Conservation (phyloP, 2,329 filamentous ascomycete genomes). For the Calycina herbarum region DNA sequence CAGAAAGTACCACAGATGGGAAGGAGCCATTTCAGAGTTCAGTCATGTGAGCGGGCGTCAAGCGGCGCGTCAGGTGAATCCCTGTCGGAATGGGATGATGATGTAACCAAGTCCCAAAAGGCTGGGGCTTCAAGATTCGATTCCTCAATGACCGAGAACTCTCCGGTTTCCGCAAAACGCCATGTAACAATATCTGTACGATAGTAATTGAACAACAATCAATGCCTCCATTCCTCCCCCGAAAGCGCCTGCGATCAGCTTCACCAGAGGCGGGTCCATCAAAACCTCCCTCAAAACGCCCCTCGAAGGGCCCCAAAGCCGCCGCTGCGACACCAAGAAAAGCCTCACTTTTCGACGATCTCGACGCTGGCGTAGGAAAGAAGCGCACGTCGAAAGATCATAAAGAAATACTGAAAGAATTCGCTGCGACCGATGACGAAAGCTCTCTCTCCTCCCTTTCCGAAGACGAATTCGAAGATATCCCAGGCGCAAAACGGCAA, state of each 20-base stretch:
- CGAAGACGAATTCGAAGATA: constrained; percentile 58
- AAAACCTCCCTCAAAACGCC: constrained; percentile 29
- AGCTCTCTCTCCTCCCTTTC: constrained; percentile 36
- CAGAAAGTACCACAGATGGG: too few species aligned
- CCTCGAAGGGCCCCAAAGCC: constrained; percentile 23
- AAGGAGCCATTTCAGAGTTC: too few species aligned
- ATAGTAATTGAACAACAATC: constrained; percentile 43
- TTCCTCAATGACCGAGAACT: neutral
- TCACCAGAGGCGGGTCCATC: constrained; percentile 36
- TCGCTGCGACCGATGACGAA: constrained; percentile 46
- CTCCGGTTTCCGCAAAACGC: constrained; percentile 7
- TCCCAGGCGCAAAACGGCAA: constrained; percentile 44
- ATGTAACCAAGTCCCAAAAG: neutral
- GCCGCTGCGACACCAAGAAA: constrained; percentile 46
- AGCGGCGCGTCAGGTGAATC: too few species aligned
- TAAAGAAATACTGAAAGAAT: constrained; percentile 44
- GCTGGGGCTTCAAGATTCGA: neutral
- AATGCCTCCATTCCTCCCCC: constrained; percentile 69
- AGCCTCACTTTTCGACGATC: constrained; percentile 59
- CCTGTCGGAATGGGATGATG: neutral
- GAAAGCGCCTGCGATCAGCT: constrained; percentile 62
- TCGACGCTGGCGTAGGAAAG: constrained; percentile 47
- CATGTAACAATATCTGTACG: neutral
- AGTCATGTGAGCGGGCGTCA: too few species aligned
- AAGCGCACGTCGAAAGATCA: constrained; percentile 44